A percentile compares a stretch with the other conserved stretches of the same genome.
Evolutionary conservation across 305 asterid genomes (phyloP).

Genomic region (Ilex paraguariensis): DNA sequence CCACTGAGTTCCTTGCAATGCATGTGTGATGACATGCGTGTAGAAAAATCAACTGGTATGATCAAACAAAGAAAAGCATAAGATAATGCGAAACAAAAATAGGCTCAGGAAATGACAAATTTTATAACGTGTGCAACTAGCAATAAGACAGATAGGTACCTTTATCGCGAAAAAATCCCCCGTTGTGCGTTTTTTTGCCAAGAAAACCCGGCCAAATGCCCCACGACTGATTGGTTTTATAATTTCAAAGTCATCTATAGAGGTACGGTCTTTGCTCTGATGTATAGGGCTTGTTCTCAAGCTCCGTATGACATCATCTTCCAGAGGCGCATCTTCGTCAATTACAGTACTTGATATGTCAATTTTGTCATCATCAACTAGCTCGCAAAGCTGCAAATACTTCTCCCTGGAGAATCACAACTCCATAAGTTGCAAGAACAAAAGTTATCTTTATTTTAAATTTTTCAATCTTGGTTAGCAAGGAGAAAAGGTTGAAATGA

Average conservation of each 20-base stretch:
- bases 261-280: constrained; percentile 87
- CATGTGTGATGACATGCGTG: too few relatives aligned
- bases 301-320: constrained; percentile 97
- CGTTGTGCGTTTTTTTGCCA: constrained; percentile 95
- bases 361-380: constrained; percentile 94
- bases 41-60: too few relatives aligned
- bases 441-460: too few relatives aligned
- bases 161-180: constrained; percentile 98
- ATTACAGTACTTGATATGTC: constrained; percentile 85
- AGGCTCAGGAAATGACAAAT: constrained; percentile 7
- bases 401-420: constrained; percentile 66
- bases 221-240: constrained; percentile 99
- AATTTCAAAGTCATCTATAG: constrained; percentile 98
- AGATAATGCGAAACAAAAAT: too few relatives aligned
- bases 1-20: too few relatives aligned
- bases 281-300: constrained; percentile 93
- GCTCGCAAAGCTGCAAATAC: constrained; percentile 89
- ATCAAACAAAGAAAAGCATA: too few relatives aligned
- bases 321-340: constrained; percentile 97
- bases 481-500: too few relatives aligned
- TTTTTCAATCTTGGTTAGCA: too few relatives aligned
- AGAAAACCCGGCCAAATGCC: constrained; percentile 97
- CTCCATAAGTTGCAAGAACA: neutral
- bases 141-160: constrained; percentile 32
- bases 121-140: neutral